Evolutionary conservation across 306 rosid species (phyloP).

Genomic region (Medicago ruthenica): DNA sequence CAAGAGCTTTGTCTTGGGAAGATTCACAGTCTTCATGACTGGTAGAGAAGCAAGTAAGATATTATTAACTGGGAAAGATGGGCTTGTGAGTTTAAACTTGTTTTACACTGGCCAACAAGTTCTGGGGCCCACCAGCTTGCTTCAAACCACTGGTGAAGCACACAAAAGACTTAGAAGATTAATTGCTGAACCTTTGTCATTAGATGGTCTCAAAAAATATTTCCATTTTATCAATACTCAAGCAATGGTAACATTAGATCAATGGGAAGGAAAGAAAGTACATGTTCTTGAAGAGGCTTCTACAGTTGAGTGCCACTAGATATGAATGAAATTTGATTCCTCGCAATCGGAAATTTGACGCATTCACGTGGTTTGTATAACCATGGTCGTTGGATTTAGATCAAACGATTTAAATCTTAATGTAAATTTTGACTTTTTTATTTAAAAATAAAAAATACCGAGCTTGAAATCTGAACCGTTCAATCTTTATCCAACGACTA

Average conservation of each 20-base stretch:
- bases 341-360: background rate
- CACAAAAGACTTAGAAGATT: slow-evolving; percentile 80
- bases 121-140: slow-evolving; percentile 82
- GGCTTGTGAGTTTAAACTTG: slow-evolving; percentile 82
- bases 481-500: background rate
- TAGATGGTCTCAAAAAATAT: slow-evolving; percentile 77
- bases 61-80: slow-evolving; percentile 76
- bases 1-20: slow-evolving; percentile 78
- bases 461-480: background rate
- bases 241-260: slow-evolving; percentile 67
- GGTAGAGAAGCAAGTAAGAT: slow-evolving; percentile 88
- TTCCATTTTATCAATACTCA: slow-evolving; percentile 74
- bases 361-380: background rate
- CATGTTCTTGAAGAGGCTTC: slow-evolving; percentile 82
- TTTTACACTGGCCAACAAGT: slow-evolving; percentile 83
- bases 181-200: slow-evolving; percentile 76
- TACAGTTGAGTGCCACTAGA: slow-evolving; percentile 61
- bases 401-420: background rate
- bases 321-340: background rate
- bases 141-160: slow-evolving; percentile 77
- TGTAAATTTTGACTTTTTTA: background rate
- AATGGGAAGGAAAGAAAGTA: slow-evolving; percentile 65
- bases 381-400: background rate
- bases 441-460: too few species aligned
- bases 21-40: slow-evolving; percentile 82